phyloP scores from a whole-genome alignment of 2,329 filamentous ascomycete species.

The Talaromyces sp. region DNA sequence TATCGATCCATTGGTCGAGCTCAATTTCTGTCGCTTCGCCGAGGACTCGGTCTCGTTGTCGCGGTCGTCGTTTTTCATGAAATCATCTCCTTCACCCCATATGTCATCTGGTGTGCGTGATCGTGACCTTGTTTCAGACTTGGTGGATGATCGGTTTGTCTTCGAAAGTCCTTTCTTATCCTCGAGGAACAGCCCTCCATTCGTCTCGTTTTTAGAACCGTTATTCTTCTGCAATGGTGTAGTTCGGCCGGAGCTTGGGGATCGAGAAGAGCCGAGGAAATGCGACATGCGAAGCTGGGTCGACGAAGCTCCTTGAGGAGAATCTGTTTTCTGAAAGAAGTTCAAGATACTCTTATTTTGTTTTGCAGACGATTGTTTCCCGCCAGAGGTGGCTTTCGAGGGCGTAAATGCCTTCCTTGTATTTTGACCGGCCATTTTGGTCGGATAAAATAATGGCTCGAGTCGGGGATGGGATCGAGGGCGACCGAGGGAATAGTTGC shows the following conservation, averaged over 20 bases:
- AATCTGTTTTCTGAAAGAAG: constrained; percentile 73
- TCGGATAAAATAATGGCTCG: background rate
- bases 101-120: constrained; percentile 38
- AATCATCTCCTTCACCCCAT: constrained; percentile 33
- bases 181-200: constrained; percentile 40
- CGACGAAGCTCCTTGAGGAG: constrained; percentile 51
- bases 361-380: constrained; percentile 27
- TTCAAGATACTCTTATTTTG: constrained; percentile 69
- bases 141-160: constrained; percentile 1
- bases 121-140: constrained; percentile 14
- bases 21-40: constrained; percentile 39
- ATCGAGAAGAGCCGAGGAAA: constrained; percentile 32
- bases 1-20: constrained; percentile 11
- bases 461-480: background rate
- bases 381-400: constrained; percentile 15
- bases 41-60: constrained; percentile 36
- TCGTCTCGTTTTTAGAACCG: constrained; percentile 12
- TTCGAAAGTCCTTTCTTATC: constrained; percentile 30
- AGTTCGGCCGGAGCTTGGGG: constrained; percentile 33
- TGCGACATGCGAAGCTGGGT: constrained; percentile 59
- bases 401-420: constrained; percentile 30
- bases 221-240: constrained; percentile 17
- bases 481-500: background rate
- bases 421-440: constrained; percentile 28
- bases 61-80: constrained; percentile 21